phyloP scores from a whole-genome alignment of 2,329 filamentous ascomycete species.

The Plenodomus biglobosus region DNA sequence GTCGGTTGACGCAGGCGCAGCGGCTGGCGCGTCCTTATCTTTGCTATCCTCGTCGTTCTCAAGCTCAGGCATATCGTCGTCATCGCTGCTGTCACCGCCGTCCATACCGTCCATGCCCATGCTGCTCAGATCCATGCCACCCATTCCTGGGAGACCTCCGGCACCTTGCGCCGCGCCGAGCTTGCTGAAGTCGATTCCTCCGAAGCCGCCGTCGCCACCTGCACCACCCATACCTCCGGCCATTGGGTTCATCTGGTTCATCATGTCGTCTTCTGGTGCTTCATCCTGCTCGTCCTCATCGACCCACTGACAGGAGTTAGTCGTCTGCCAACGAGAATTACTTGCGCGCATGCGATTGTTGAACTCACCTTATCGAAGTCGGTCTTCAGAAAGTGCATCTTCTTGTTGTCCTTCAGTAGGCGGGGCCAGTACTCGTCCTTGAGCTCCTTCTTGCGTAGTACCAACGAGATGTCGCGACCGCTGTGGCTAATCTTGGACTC shows the following conservation, averaged over 20 bases:
- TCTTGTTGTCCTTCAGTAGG: conserved; percentile 85
- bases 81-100: conserved; percentile 52
- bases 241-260: conserved; percentile 58
- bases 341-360: not conserved
- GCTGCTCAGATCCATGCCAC: conserved; percentile 33
- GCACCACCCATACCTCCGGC: conserved; percentile 40
- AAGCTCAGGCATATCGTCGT: conserved; percentile 75
- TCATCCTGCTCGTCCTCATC: conserved; percentile 98
- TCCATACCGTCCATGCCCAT: conserved; percentile 33
- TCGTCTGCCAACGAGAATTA: not conserved
- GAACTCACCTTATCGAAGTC: conserved; percentile 89
- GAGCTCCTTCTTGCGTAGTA: conserved; percentile 95
- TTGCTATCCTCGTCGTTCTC: conserved; percentile 40
- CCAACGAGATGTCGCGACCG: conserved; percentile 81
- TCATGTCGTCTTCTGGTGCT: conserved; percentile 70
- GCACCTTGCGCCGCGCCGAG: conserved; percentile 59
- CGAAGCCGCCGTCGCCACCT: conserved; percentile 66
- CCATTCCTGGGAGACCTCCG: conserved; percentile 46
- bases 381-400: conserved; percentile 94
- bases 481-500: conserved; percentile 88
- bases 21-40: conserved; percentile 29
- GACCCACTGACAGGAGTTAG: conserved; percentile 67
- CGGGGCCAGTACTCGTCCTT: conserved; percentile 95
- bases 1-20: conserved; percentile 20
- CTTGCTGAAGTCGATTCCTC: conserved; percentile 93